These are phyloP conservation scores for Dactylellina sp. DNA, from an alignment of 2,329 filamentous ascomycete genomes.

Conservation along the genomic window DNA sequence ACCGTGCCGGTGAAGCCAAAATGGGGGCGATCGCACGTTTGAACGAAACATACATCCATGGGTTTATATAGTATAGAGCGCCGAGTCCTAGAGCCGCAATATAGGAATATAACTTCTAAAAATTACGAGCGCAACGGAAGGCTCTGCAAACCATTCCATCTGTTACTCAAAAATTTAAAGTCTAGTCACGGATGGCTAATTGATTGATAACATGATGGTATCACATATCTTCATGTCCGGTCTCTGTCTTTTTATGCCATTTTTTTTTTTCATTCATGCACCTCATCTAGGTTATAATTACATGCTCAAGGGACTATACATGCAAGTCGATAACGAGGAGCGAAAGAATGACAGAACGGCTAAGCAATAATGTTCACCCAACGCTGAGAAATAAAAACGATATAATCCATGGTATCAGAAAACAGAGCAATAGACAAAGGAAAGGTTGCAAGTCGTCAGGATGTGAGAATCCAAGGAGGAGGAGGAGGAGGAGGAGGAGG, in stretches of 20 bases:
- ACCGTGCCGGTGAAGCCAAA: background rate
- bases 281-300: slow-evolving; percentile 20
- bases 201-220: no score
- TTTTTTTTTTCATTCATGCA: background rate
- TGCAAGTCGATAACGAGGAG: background rate
- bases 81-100: no score
- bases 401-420: slow-evolving; percentile 29
- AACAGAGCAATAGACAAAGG: slow-evolving; percentile 6
- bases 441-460: background rate
- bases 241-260: no score
- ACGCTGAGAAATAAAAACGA: slow-evolving; percentile 4
- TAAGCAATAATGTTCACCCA: background rate
- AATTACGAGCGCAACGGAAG: no score
- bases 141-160: no score
- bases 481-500: background rate
- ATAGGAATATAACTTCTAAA: no score
- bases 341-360: background rate
- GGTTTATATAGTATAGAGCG: no score
- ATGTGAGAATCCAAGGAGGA: no score
- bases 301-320: slow-evolving; percentile 10
- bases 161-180: no score
- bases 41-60: background rate
- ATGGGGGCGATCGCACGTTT: background rate
- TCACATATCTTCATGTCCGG: no score
- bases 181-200: no score